A percentile compares a stretch with the other conserved stretches of the same genome.
Evolutionary conservation across 169 alveolate species (phyloP).

Genomic region (Toxoplasma gondii): DNA sequence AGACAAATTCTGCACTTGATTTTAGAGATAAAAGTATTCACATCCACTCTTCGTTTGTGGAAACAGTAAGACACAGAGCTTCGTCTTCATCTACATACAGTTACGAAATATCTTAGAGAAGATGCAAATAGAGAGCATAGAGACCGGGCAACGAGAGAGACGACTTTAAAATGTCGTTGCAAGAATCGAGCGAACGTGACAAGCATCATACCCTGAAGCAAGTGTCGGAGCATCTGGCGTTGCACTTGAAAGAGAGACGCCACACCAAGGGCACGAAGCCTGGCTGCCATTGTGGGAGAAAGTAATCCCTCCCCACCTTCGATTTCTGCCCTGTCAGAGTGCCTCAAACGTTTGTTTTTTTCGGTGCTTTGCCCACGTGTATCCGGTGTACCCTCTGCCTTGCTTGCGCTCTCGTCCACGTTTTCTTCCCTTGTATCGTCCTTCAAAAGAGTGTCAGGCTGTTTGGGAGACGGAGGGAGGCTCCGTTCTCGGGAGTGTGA

Average conservation of each 20-base stretch:
- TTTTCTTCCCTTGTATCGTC: not conserved
- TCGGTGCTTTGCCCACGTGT: not conserved
- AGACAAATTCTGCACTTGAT: too few relatives aligned
- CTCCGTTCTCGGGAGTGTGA: not conserved
- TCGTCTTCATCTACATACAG: too few relatives aligned
- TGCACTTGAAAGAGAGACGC: not conserved
- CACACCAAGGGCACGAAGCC: slow-evolving; percentile 9
- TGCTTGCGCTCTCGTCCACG: not conserved
- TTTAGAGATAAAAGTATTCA: too few relatives aligned
- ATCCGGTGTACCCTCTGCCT: not conserved
- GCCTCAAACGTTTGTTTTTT: not conserved
- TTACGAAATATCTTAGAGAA: too few relatives aligned
- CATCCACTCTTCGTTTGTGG: too few relatives aligned
- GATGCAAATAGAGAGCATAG: too few relatives aligned
- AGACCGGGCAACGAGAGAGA: too few relatives aligned
- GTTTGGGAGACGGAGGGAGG: not conserved
- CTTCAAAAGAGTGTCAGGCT: not conserved
- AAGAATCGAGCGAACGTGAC: not conserved
- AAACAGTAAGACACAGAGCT: too few relatives aligned
- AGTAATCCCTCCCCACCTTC: not conserved
- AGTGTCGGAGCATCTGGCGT: not conserved
- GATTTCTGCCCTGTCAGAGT: not conserved
- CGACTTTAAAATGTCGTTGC: too few relatives aligned
- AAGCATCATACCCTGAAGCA: not conserved
- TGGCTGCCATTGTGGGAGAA: not conserved